A percentile compares a stretch with the other conserved stretches of the same genome.
phyloP scores from a whole-genome alignment of 1,284 basidiomycete species.

The Moniliella sp. region DNA sequence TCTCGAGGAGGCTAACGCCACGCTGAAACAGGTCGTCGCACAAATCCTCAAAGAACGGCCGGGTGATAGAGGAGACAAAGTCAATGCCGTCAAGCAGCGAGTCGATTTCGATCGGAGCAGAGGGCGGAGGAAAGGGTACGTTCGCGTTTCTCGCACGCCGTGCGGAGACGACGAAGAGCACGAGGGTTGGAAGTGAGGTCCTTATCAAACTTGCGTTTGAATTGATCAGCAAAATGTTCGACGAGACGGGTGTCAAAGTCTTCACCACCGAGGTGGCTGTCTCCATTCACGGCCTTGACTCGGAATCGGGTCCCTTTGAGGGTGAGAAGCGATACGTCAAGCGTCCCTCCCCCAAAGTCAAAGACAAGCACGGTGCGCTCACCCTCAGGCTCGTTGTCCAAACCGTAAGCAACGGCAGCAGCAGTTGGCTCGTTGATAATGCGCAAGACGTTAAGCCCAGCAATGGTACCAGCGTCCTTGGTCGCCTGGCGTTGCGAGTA shows the following conservation, averaged over 20 bases:
- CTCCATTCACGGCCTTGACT: constrained; percentile 96
- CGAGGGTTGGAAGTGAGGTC: constrained; percentile 68
- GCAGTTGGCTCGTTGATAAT: constrained; percentile 98
- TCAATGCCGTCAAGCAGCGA: constrained; percentile 92
- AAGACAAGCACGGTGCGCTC: constrained; percentile 68
- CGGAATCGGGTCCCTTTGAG: constrained; percentile 98
- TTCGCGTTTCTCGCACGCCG: constrained; percentile 97
- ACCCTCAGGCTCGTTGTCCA: constrained; percentile 18
- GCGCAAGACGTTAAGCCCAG: constrained; percentile 86
- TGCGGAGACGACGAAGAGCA: constrained; percentile 93
- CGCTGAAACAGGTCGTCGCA: constrained; percentile 63
- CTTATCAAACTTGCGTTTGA: constrained; percentile 75
- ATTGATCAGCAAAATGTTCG: constrained; percentile 64
- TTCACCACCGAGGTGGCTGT: constrained; percentile 94
- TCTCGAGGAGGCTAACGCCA: constrained; percentile 89
- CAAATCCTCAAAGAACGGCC: constrained; percentile 73
- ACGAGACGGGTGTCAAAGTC: constrained; percentile 85
- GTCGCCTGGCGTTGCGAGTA: constrained; percentile 93
- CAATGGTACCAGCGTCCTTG: constrained; percentile 87
- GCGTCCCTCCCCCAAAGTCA: constrained; percentile 87
- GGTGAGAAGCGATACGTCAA: constrained; percentile 92
- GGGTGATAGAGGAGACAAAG: constrained; percentile 60
- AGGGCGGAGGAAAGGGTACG: constrained; percentile 83
- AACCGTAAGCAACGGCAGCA: constrained; percentile 75
- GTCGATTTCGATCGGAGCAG: constrained; percentile 75